Base-by-base conservation (phyloP, 768 basidiomycete genomes). In the Trametes cinnabarina region DNA sequence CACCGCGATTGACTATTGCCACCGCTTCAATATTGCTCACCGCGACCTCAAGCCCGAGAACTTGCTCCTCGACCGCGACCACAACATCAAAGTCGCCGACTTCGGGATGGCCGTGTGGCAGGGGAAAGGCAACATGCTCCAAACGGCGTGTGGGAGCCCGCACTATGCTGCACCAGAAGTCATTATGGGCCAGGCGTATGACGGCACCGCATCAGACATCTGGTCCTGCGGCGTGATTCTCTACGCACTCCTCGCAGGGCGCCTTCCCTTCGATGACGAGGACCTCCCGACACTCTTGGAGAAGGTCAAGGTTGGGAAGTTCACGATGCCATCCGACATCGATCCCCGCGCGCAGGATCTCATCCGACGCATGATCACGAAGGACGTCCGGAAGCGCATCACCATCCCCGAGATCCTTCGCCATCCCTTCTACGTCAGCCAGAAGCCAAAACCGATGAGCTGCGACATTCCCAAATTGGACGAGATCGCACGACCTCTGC, bases 51-150 rank as follows among this genome's bases (percentile, higher is more conserved):
- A 98, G 68, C 93, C 92, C 2, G 95, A 97, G 71, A 98, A 97
- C 69, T 78, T 98, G 28, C 79, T 98, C 50, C 83, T 96, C 47
- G 91, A 93, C 75, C 77, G 81, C 37, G 76, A 91, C 66, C 83
- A 81, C 62, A 94, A 93, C 64, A 87, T 98, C 82, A 98, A 96
- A 70, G 86, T 98, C 32, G 94, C 92, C 2, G 95, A 98, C 73
- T 95, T 97, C 69, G 94, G 95, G n/a, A 94, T 97, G 91, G 94
- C 94, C 3, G 90, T 90, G 32, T 94, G 91, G 88, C 90, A 94
- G 72, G 79, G 75, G 23, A 82, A 82, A 59, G 78, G 80, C 48
- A 74, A 78, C 15, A 69, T 86, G 70, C 79, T 97, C 48, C 81
- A 82, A 65, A 97, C 94, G 0, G 88, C 90, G 22, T 97, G 95